These are phyloP conservation scores for Trypanosoma boissoni DNA, from an alignment of 208 protist genomes.

Conservation along the genomic window DNA sequence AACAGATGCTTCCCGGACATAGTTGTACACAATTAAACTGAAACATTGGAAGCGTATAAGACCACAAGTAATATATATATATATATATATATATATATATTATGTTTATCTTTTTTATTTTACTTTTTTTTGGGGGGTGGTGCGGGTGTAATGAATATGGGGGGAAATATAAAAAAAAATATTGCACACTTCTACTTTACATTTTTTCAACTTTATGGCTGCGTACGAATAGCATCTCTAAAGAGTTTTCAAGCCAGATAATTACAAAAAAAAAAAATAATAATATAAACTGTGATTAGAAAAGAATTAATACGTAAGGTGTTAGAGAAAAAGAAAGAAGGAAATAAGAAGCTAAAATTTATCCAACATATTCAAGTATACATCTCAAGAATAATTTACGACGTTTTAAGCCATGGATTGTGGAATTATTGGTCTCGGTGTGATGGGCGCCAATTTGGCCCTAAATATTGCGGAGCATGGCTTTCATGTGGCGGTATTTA, in stretches of 20 bases:
- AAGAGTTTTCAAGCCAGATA: too few relatives aligned
- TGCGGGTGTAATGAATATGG: neutral
- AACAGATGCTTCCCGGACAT: slow-evolving; percentile 33
- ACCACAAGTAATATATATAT: neutral
- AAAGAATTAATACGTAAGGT: neutral
- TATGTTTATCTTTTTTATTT: slow-evolving; percentile 18
- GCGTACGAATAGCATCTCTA: too few relatives aligned
- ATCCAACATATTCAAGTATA: slow-evolving; percentile 1
- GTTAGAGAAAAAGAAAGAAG: slow-evolving; percentile 18
- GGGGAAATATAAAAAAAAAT: neutral
- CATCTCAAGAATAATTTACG: neutral
- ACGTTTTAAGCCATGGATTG: slow-evolving; percentile 76
- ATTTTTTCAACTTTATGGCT: slow-evolving; percentile 3
- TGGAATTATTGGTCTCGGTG: slow-evolving; percentile 96
- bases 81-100: neutral
- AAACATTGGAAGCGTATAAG: neutral
- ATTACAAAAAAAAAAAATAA: too few relatives aligned
- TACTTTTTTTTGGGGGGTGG: slow-evolving; percentile 23
- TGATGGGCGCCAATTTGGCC: slow-evolving; percentile 99
- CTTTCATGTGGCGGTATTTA: slow-evolving; percentile 93
- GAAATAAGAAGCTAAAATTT: neutral
- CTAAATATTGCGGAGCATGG: slow-evolving; percentile 98
- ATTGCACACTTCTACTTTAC: slow-evolving; percentile 9
- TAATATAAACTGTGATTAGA: too few relatives aligned
- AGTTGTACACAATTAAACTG: neutral